Conservation (phyloP, 192 early-diverging fungal species). For the Coemansia sp. region DNA sequence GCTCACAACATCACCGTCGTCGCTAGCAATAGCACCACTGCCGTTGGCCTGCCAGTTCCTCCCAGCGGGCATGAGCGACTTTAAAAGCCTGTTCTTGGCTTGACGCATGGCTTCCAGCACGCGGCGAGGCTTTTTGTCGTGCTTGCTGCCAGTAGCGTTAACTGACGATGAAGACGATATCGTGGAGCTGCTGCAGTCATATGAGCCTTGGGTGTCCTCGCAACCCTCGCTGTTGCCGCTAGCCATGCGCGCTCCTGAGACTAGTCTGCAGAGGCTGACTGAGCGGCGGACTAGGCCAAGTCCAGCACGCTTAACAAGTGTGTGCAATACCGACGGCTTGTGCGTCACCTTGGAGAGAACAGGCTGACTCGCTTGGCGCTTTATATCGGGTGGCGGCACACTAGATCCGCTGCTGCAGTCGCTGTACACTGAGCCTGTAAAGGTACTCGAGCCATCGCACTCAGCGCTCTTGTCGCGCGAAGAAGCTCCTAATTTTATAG, state of each 20-base stretch:
- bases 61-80: slow-evolving; percentile 3
- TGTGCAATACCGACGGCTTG: slow-evolving; percentile 38
- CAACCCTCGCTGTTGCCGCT: neutral
- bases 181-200: slow-evolving; percentile 1
- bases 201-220: neutral
- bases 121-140: slow-evolving; percentile 10
- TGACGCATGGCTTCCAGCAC: slow-evolving; percentile 32
- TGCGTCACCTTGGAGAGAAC: slow-evolving; percentile 5
- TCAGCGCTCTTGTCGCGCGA: neutral
- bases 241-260: slow-evolving; percentile 12
- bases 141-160: neutral
- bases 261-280: slow-evolving; percentile 42
- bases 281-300: slow-evolving; percentile 43
- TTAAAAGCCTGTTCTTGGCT: slow-evolving; percentile 19
- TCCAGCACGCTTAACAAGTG: slow-evolving; percentile 45
- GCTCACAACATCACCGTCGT: slow-evolving; percentile 34
- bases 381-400: slow-evolving; percentile 4
- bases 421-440: slow-evolving; percentile 20
- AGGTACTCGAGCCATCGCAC: slow-evolving; percentile 24
- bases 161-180: neutral
- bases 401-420: slow-evolving; percentile 15
- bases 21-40: neutral
- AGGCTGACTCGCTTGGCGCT: slow-evolving; percentile 6
- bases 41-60: neutral
- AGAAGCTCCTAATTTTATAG: slow-evolving; percentile 15